Conservation (phyloP, 768 basidiomycete species). For the Gloeopeniophorella convolvens region DNA sequence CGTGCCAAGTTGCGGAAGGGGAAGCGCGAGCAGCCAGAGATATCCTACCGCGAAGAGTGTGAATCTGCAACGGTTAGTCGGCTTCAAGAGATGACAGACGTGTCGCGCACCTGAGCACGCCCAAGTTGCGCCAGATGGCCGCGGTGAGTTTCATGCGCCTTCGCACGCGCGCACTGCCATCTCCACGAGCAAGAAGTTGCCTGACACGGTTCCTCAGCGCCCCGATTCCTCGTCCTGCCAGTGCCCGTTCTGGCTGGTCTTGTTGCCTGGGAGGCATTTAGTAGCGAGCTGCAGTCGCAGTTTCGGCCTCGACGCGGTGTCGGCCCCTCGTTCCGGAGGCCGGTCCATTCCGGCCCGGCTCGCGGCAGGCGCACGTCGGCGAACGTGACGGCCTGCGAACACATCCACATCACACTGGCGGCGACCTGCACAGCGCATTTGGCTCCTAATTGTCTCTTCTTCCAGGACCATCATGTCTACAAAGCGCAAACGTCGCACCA, state of each 20-base stretch:
- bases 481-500: slow-evolving; percentile 54
- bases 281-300: no score
- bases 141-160: slow-evolving; percentile 11
- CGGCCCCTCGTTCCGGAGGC: no score
- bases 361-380: no score
- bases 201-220: slow-evolving; percentile 2
- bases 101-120: slow-evolving; percentile 14
- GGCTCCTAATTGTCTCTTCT: no score
- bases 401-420: no score
- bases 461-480: slow-evolving; percentile 37
- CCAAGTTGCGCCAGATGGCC: slow-evolving; percentile 2
- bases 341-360: no score
- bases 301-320: no score
- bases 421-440: no score
- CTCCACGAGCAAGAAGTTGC: neutral
- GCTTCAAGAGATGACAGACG: neutral
- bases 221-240: neutral
- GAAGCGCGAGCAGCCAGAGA: slow-evolving; percentile 79
- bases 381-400: no score
- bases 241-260: neutral
- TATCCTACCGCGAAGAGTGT: slow-evolving; percentile 59
- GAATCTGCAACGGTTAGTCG: slow-evolving; percentile 34
- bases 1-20: slow-evolving; percentile 55
- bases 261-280: no score
- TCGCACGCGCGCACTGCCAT: slow-evolving; percentile 8